Evolutionary conservation across 2,329 filamentous ascomycete species (phyloP), one percentile per base, ranked within the genome.

Genomic region (Trichoderma koningiopsis): DNA sequence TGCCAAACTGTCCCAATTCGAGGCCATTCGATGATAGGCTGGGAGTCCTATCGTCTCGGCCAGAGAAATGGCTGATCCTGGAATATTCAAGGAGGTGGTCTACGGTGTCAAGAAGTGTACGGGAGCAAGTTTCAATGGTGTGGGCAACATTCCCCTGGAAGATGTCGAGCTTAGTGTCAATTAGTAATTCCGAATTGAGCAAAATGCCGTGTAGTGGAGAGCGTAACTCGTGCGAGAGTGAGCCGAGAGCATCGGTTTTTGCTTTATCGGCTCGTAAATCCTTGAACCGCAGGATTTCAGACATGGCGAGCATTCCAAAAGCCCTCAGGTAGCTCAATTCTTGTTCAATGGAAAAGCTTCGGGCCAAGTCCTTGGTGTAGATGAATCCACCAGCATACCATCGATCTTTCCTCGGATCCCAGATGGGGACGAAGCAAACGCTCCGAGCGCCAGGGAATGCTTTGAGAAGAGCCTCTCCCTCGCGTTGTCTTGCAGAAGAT

Each of bases 151-250:
- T 82, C 3, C 79, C 77, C 71, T 87, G 86, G 5, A 81, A 79
- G 1, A 80, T 79, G 52, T 80, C 81, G 37, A 88, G 77, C 0
- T 77, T 70, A 0, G 85, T 87, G n/a, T 88, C 85, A 4, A 83
- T 81, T 0, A 89, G 73, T 4, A 88, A 76, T 71, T 88, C 86
- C 0, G 82, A 80, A 63, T 80, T 86, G 0, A 86, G 83, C 0
- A 90, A 77, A 37, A 90, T 84, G 2, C 88, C 88, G 68, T 90
- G 88, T 0, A 90, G 78, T 0, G 88, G 88, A 2, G 85, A 88
- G 5, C 88, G 81, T 16, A 90, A 77, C 74, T 90, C 88, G 73
- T 90, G 88, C 3, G 85, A 88, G 6, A 90, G 83, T 1, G 85
- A 88, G 0, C 86, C 85, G 8, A 90, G 82, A 43, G 88, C 85